phyloP scores from a whole-genome alignment of 164 flowering plant genomes.

The Stephania japonica region DNA sequence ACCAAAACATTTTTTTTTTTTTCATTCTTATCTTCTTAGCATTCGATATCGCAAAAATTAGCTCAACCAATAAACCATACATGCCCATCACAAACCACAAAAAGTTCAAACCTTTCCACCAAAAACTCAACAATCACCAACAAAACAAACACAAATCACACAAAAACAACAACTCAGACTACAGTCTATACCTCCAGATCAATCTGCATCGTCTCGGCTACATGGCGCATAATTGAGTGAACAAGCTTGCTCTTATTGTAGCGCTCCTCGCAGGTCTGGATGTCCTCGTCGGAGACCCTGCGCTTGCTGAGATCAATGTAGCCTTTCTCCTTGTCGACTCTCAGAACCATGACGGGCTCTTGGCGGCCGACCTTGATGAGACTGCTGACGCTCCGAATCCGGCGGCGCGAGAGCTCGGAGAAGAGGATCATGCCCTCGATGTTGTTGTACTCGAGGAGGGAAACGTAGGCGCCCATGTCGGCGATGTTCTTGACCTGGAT shows the following conservation, averaged over 20 bases:
- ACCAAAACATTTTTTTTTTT: too few species aligned
- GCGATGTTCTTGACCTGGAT: slow-evolving; percentile 90
- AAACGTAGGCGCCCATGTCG: slow-evolving; percentile 91
- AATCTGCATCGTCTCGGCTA: slow-evolving; percentile 69
- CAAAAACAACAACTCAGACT: neutral
- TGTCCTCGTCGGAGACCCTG: slow-evolving; percentile 85
- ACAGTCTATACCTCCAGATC: slow-evolving; percentile 64
- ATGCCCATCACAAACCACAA: neutral
- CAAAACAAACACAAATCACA: neutral
- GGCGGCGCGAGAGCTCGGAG: slow-evolving; percentile 92
- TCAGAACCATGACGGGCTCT: slow-evolving; percentile 96
- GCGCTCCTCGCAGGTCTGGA: slow-evolving; percentile 81
- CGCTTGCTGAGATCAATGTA: slow-evolving; percentile 88
- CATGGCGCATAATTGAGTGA: slow-evolving; percentile 93
- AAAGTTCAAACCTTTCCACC: neutral
- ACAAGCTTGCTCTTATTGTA: slow-evolving; percentile 96
- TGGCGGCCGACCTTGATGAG: slow-evolving; percentile 82
- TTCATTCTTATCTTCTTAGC: too few species aligned
- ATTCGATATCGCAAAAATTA: neutral
- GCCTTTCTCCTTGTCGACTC: slow-evolving; percentile 88
- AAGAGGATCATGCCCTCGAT: slow-evolving; percentile 93
- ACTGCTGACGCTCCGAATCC: slow-evolving; percentile 86
- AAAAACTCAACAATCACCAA: neutral
- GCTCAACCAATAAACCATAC: neutral
- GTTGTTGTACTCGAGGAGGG: slow-evolving; percentile 92